Evolutionary conservation across 2,329 filamentous ascomycete species (phyloP), one percentile per base, ranked within the genome.

Genomic region (Chrysoporthe cubensis): DNA sequence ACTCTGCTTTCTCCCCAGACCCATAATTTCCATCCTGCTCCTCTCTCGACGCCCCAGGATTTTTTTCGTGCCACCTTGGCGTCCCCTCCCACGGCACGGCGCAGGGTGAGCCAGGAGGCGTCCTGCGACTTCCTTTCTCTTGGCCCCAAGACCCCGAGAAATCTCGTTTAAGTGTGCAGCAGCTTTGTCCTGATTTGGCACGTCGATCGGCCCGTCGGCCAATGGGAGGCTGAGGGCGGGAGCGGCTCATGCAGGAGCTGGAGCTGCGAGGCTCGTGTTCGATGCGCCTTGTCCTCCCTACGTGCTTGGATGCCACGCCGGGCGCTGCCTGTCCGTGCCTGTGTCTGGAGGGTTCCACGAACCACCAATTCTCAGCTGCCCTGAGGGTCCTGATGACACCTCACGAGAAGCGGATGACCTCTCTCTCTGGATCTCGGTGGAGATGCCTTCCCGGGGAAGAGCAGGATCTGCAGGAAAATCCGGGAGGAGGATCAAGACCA

Each of bases 121-220:
- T 26, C 26, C 26, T 26, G 26, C 26, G 26, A 26, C 26, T 13
- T n/a, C 2, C 16, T 42, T 26, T 26, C 16, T 59, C 8, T 59
- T 59, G 26, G 26, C 8, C 57, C 34, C 40, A 21, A n/a, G 57
- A 16, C 13, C 18, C 18, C 37, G 2, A 11, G 9, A 32, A 34
- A 60, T 44, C 57, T 60, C 57, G 57, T 60, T 44, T 60, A 60
- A 40, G 44, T 40, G 57, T 60, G 11, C 54, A 57, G 26, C 32
- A 26, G 48, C 54, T 16, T 9, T 13, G 54, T 57, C 18, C 54
- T 7, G 3, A 37, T 57, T 18, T 40, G 54, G 54, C 34, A 57
- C n/a, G 34, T 34, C 34, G 14, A 40, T 57, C 34, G 32, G 18
- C 14, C 54, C 26, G 14, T 11, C 34, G 18, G 14, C 54, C 57